Evolutionary conservation across 1,139 yeast species (phyloP).

Genomic region (Meyerozyma elateridarum): DNA sequence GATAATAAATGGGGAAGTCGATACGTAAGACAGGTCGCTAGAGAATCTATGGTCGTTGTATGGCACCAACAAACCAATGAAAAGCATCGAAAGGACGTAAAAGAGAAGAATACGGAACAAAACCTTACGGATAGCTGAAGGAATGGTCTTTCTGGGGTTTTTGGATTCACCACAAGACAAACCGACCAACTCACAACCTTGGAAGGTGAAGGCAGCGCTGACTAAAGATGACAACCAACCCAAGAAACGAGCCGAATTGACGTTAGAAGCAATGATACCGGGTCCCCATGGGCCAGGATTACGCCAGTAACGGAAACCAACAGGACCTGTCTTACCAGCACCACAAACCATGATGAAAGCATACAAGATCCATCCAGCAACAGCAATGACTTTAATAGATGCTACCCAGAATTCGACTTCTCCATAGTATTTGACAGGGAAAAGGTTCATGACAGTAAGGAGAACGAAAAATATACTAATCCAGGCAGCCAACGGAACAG

Average conservation of each 20-base stretch:
- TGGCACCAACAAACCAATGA: slow-evolving; percentile 82
- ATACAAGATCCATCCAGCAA: slow-evolving; percentile 65
- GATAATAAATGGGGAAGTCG: slow-evolving; percentile 50
- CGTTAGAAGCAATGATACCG: slow-evolving; percentile 42
- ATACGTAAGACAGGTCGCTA: slow-evolving; percentile 26
- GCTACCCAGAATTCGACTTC: slow-evolving; percentile 65
- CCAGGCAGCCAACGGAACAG: slow-evolving; percentile 75
- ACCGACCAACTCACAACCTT: slow-evolving; percentile 81
- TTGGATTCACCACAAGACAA: slow-evolving; percentile 85
- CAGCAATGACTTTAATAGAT: slow-evolving; percentile 61
- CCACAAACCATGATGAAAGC: slow-evolving; percentile 72
- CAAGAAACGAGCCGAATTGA: slow-evolving; percentile 53
- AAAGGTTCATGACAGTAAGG: slow-evolving; percentile 46
- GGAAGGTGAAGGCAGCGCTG: slow-evolving; percentile 73
- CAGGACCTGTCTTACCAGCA: slow-evolving; percentile 62
- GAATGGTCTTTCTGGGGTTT: slow-evolving; percentile 79
- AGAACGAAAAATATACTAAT: slow-evolving; percentile 63
- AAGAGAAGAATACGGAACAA: slow-evolving; percentile 75
- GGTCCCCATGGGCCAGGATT: slow-evolving; percentile 87
- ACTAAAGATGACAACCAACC: slow-evolving; percentile 64
- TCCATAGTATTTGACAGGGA: slow-evolving; percentile 63
- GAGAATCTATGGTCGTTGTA: slow-evolving; percentile 53
- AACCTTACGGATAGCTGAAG: slow-evolving; percentile 79
- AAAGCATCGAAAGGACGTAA: slow-evolving; percentile 73
- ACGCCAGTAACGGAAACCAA: slow-evolving; percentile 89